Percentiles rank a stretch among this genome's conserved stretches.
phyloP scores from a whole-genome alignment of 352 stramenopile species.

The Aphanomyces cochlioides region DNA sequence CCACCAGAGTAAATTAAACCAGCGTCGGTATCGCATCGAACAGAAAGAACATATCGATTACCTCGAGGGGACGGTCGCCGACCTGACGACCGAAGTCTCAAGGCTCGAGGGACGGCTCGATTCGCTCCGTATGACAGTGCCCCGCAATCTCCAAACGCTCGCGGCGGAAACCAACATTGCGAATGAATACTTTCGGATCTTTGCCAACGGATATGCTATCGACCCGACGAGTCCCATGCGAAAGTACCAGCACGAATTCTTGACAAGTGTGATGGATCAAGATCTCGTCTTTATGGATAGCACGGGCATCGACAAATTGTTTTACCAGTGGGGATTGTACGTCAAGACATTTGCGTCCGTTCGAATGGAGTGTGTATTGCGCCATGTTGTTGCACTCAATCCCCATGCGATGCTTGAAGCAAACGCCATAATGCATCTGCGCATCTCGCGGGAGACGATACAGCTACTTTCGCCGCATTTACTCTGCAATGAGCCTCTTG shows the following conservation, averaged over 20 bases:
- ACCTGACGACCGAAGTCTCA: neutral
- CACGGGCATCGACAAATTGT: slow-evolving; percentile 5
- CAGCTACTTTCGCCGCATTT: slow-evolving; percentile 8
- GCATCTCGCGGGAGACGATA: slow-evolving; percentile 11
- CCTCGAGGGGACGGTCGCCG: neutral
- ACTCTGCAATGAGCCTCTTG: slow-evolving; percentile 9
- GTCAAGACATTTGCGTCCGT: slow-evolving; percentile 3
- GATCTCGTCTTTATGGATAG: slow-evolving; percentile 17
- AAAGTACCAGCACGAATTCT: neutral
- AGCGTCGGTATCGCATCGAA: neutral
- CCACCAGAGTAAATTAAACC: neutral
- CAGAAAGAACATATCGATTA: neutral
- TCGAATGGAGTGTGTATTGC: neutral
- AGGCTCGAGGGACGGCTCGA: slow-evolving; percentile 3
- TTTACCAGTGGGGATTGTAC: slow-evolving; percentile 16
- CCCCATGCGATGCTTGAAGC: slow-evolving; percentile 14
- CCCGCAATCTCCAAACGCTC: neutral
- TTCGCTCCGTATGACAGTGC: neutral
- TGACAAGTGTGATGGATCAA: slow-evolving; percentile 2
- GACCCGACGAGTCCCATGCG: neutral
- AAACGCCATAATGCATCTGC: neutral
- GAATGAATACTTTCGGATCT: slow-evolving; percentile 22
- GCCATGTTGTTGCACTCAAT: neutral
- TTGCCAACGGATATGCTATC: neutral
- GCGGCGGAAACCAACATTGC: neutral